Base-by-base conservation (phyloP, 768 basidiomycete species). In the Atractiella rhizophila region DNA sequence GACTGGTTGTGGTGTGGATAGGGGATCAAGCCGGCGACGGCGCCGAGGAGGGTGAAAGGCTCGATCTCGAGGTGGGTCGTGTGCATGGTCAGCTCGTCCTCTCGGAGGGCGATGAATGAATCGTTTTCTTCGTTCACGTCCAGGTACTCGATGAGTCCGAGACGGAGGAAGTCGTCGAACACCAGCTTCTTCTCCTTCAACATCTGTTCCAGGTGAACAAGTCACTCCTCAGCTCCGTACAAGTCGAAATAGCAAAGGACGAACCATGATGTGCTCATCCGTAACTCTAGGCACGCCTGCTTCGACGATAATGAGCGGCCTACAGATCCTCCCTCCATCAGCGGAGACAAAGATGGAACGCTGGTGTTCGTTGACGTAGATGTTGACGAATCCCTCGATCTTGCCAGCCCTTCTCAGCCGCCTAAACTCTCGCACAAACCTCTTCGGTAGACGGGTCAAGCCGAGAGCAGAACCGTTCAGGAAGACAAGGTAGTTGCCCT, bases 51-150 rank as follows among this genome's bases (percentile, higher is more conserved):
- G 2, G 91, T 96, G 61, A 98, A 98, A 1, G 91, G 91, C 54
- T 98, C 88, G 45, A 98, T 96, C 60, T 96, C 91, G 26, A 96
- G 71, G 5, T 48, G 48, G 0, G 91, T 94, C 10, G 85, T 86
- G 2, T 68, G 60, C 33, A 68, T 63, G 19, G 71, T 69, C 52
- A 96, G 81, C 57, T 83, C 71, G 24, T 69, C 61, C 60, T 98
- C 91, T 60, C 91, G 86, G 33, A 96, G 66, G 2, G 91, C 85
- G 50, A 98, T 88, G 57, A 76, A 76, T 16, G 86, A 75, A 60
- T 96, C 91, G 57, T 96, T 96, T 61, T 98, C 91, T 60, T 98
- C 91, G 57, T 98, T 98, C 40, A 94, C 86, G 56, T 96, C 91
- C 29, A 94, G 72, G 56, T 98, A 98, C 58, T 98, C 91, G 44